These are phyloP conservation scores for Vinca major DNA, from an alignment of 305 asterid species.

Conservation along the genomic window DNA sequence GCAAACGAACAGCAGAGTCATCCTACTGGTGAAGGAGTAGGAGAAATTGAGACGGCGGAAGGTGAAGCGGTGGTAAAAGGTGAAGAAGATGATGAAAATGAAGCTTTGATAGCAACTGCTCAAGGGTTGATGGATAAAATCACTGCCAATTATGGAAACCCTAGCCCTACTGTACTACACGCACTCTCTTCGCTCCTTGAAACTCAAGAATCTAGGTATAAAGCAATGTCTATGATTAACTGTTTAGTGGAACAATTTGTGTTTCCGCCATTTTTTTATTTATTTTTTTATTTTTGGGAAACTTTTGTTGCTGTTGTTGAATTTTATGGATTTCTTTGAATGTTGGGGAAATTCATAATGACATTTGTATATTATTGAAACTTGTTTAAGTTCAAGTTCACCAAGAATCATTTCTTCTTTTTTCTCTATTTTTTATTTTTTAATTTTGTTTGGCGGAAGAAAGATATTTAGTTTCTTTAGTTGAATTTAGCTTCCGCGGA, in stretches of 20 bases:
- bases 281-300: not conserved
- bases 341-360: not conserved
- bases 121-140: slow-evolving; percentile 69
- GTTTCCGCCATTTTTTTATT: not conserved
- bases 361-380: not conserved
- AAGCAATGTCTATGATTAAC: not conserved
- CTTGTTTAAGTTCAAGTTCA: not conserved
- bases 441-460: not conserved
- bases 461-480: not conserved
- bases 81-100: slow-evolving; percentile 43
- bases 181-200: slow-evolving; percentile 80
- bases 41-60: slow-evolving; percentile 20
- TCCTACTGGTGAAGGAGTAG: slow-evolving; percentile 18
- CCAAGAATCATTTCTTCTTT: not conserved
- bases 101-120: slow-evolving; percentile 53
- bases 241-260: not conserved
- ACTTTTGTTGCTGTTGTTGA: not conserved
- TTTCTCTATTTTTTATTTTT: not conserved
- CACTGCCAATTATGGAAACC: slow-evolving; percentile 68
- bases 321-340: not conserved
- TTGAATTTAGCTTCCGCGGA: not conserved
- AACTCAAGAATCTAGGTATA: slow-evolving; percentile 65
- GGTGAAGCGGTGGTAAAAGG: slow-evolving; percentile 30
- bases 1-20: slow-evolving; percentile 12
- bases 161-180: slow-evolving; percentile 68